Percentiles rank a stretch among this genome's conserved stretches.
Conservation (phyloP, 768 basidiomycete genomes). For the Baorangia bicolor region DNA sequence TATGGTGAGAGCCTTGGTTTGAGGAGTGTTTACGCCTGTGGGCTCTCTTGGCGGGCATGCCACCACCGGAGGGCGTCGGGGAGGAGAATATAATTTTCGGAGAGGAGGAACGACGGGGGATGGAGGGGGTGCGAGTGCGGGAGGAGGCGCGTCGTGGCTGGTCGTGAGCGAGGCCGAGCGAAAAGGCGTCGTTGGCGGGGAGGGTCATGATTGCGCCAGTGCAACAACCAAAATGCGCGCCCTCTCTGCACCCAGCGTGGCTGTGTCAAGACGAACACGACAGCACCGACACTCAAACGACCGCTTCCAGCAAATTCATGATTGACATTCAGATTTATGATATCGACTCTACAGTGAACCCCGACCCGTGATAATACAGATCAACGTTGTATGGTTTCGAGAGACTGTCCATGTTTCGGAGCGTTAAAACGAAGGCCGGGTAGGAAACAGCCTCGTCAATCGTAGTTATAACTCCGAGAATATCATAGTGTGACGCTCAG, state of each 20-base stretch:
- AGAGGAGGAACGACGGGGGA: slow-evolving; percentile 45
- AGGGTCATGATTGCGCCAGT: slow-evolving; percentile 24
- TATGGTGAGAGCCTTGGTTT: slow-evolving; percentile 27
- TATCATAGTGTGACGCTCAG: neutral
- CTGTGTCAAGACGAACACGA: slow-evolving; percentile 9
- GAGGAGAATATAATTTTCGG: slow-evolving; percentile 46
- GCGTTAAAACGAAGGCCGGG: slow-evolving; percentile 81
- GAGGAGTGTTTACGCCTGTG: slow-evolving; percentile 22
- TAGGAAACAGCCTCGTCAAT: slow-evolving; percentile 57
- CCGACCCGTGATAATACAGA: slow-evolving; percentile 18
- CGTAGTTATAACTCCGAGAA: slow-evolving; percentile 86
- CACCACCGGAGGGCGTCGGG: slow-evolving; percentile 17
- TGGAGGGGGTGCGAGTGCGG: slow-evolving; percentile 22
- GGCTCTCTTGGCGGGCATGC: slow-evolving; percentile 40
- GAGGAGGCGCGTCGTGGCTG: slow-evolving; percentile 30
- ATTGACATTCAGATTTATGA: too few relatives aligned
- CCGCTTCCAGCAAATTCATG: neutral
- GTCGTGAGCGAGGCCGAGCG: slow-evolving; percentile 37
- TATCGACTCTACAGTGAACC: slow-evolving; percentile 38
- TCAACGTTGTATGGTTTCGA: slow-evolving; percentile 60
- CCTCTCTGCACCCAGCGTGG: neutral
- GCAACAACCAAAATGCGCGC: neutral
- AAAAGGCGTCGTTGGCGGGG: slow-evolving; percentile 38
- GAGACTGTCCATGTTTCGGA: slow-evolving; percentile 66
- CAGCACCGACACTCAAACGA: neutral